Conservation (phyloP, 768 basidiomycete genomes). For the Panus rudis region DNA sequence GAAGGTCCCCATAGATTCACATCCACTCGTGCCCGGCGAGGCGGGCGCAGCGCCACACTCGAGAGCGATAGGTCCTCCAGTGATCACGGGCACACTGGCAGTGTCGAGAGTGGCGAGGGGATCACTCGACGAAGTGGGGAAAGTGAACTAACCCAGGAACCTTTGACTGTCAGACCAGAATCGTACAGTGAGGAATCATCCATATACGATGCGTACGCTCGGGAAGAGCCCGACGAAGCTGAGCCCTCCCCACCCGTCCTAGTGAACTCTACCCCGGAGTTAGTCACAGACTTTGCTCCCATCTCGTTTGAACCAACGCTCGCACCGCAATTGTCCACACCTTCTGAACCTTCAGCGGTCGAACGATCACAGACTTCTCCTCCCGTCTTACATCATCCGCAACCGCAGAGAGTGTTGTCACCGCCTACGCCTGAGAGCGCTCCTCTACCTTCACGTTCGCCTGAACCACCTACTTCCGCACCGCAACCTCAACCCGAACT, state of each 20-base stretch:
- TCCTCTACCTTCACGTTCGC: slow-evolving; percentile 37
- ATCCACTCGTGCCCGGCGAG: slow-evolving; percentile 36
- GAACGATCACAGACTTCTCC: no score
- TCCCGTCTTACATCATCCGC: slow-evolving; percentile 51
- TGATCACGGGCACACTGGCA: slow-evolving; percentile 48
- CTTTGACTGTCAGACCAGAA: slow-evolving; percentile 45
- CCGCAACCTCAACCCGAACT: slow-evolving; percentile 11
- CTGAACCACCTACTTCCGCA: slow-evolving; percentile 39
- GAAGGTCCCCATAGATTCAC: slow-evolving; percentile 83
- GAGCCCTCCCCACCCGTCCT: slow-evolving; percentile 8
- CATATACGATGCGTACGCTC: slow-evolving; percentile 81
- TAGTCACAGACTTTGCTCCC: slow-evolving; percentile 9
- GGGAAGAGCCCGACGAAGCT: slow-evolving; percentile 36
- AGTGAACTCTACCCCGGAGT: slow-evolving; percentile 13
- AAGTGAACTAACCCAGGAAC: slow-evolving; percentile 43
- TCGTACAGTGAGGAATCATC: slow-evolving; percentile 75
- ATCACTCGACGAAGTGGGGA: slow-evolving; percentile 28
- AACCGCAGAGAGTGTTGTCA: slow-evolving; percentile 48
- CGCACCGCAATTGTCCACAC: slow-evolving; percentile 3
- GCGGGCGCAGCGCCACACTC: slow-evolving; percentile 27
- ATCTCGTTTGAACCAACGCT: slow-evolving; percentile 3
- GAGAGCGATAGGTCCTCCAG: slow-evolving; percentile 70
- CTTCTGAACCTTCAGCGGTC: slow-evolving; percentile 5
- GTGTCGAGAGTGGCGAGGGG: no score
- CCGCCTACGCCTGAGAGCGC: slow-evolving; percentile 33